Evolutionary conservation across 2,329 filamentous ascomycete genomes (phyloP).

Genomic region (Paramyrothecium sp.): DNA sequence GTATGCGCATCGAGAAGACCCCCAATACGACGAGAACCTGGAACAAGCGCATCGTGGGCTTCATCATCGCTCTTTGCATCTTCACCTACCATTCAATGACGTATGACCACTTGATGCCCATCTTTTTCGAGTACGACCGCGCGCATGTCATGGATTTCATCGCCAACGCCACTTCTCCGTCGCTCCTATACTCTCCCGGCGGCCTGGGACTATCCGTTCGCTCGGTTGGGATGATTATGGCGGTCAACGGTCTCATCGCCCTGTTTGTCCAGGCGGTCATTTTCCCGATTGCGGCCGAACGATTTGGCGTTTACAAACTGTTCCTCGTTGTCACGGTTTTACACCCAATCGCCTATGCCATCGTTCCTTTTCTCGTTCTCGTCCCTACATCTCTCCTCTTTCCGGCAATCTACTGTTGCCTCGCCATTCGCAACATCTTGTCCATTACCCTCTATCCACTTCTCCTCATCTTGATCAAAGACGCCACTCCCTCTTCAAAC

Average conservation of each 20-base stretch:
- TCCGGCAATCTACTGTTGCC: conserved; percentile 56
- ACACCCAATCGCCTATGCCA: conserved; percentile 60
- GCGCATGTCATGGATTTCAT: conserved; percentile 35
- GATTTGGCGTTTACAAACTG: conserved; percentile 57
- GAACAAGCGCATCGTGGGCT: conserved; percentile 65
- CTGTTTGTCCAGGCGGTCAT: conserved; percentile 58
- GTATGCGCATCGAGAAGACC: conserved; percentile 29
- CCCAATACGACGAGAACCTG: conserved; percentile 40
- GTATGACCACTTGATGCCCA: conserved; percentile 87
- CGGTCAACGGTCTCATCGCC: conserved; percentile 57
- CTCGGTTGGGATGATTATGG: conserved; percentile 60
- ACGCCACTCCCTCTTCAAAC: conserved; percentile 55
- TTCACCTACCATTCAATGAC: conserved; percentile 97
- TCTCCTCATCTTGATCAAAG: conserved; percentile 66
- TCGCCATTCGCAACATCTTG: conserved; percentile 58
- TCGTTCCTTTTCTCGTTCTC: conserved; percentile 58
- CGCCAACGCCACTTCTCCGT: conserved; percentile 30
- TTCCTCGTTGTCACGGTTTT: conserved; percentile 58
- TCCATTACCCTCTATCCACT: conserved; percentile 66
- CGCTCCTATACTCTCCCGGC: conserved; percentile 53
- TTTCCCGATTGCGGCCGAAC: conserved; percentile 59
- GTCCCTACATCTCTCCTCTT: conserved; percentile 51
- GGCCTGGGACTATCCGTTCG: conserved; percentile 63
- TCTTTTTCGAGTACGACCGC: conserved; percentile 83
- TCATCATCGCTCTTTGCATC: conserved; percentile 80